Conservation (phyloP, 352 stramenopile genomes). For the Ophiocytium majus region DNA sequence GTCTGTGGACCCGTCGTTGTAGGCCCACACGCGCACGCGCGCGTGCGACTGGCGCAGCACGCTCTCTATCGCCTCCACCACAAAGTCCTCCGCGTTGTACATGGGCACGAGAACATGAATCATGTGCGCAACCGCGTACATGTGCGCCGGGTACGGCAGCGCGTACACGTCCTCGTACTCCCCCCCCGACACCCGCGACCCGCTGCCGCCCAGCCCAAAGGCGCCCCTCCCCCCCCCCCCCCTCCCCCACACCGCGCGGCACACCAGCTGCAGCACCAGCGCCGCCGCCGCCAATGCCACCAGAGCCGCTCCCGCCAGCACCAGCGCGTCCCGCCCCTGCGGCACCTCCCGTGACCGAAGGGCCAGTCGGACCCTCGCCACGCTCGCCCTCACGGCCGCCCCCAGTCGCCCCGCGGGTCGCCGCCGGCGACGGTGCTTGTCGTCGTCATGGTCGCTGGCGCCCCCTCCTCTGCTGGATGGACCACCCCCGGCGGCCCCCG, state of each 20-base stretch:
- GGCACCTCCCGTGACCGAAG: not conserved
- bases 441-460: not conserved
- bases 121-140: conserved; percentile 10
- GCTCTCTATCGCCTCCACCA: conserved; percentile 4
- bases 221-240: not conserved
- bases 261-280: not conserved
- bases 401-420: not conserved
- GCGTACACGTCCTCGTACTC: not conserved
- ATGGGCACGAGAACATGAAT: not conserved
- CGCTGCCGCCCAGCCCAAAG: not conserved
- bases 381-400: not conserved
- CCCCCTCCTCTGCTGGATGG: too few relatives aligned
- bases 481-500: not conserved
- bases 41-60: conserved; percentile 14
- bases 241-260: not conserved
- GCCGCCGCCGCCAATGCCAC: not conserved
- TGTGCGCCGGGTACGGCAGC: conserved; percentile 17
- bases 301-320: not conserved
- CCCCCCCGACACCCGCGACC: not conserved
- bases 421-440: not conserved
- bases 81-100: conserved; percentile 14
- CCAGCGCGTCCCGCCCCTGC: not conserved
- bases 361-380: not conserved
- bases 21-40: conserved; percentile 6
- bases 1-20: conserved; percentile 20